phyloP scores from a whole-genome alignment of 306 rosid genomes.

The Cucurbita argyrosperma region DNA sequence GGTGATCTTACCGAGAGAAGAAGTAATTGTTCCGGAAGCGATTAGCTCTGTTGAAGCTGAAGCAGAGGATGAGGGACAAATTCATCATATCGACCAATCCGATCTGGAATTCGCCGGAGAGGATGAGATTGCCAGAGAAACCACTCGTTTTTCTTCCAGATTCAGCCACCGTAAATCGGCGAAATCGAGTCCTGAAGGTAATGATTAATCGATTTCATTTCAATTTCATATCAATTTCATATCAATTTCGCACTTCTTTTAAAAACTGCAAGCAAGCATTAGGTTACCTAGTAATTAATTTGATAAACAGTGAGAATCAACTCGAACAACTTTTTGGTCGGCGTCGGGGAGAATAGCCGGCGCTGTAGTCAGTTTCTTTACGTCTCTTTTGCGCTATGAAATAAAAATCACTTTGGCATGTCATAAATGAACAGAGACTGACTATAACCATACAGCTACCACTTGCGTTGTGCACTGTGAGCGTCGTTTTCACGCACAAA shows the following conservation, averaged over 20 bases:
- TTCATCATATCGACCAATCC: neutral
- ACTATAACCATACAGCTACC: neutral
- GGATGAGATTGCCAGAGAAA: conserved; percentile 20
- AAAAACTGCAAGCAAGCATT: neutral
- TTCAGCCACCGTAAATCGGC: conserved; percentile 39
- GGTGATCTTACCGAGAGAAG: neutral
- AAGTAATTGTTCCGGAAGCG: neutral
- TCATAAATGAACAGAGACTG: neutral
- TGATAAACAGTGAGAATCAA: neutral
- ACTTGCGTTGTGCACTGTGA: neutral
- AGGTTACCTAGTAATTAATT: neutral
- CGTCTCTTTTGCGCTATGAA: neutral
- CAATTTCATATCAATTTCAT: neutral
- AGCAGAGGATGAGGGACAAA: conserved; percentile 13
- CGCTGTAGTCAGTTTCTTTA: neutral
- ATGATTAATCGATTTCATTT: neutral
- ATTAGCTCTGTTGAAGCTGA: neutral
- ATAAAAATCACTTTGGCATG: neutral
- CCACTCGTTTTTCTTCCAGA: conserved; percentile 41
- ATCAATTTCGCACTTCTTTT: neutral
- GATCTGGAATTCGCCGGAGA: conserved; percentile 9
- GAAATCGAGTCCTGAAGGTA: conserved; percentile 45
- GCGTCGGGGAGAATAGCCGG: neutral
- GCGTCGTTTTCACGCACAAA: conserved; percentile 5
- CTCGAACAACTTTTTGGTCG: neutral